phyloP scores from a whole-genome alignment of 2,329 filamentous ascomycete species.

The Talaromyces albobiverticillius region DNA sequence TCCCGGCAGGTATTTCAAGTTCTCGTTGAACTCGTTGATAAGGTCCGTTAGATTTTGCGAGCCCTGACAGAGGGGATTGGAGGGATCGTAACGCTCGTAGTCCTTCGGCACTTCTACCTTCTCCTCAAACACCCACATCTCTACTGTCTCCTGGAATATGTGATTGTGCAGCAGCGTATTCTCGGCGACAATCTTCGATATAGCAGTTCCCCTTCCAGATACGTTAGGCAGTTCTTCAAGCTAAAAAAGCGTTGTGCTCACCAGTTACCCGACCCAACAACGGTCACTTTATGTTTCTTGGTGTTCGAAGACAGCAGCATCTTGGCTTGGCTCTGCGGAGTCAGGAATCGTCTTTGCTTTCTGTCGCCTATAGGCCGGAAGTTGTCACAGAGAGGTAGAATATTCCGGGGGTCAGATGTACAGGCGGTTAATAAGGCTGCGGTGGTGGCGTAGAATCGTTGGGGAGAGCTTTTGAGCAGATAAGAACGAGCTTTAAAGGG shows the following conservation, averaged over 20 bases:
- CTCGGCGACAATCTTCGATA: conserved; percentile 94
- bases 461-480: neutral
- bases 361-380: neutral
- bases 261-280: conserved; percentile 97
- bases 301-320: conserved; percentile 32
- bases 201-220: conserved; percentile 86
- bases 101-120: conserved; percentile 70
- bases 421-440: neutral
- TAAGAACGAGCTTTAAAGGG: neutral
- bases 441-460: conserved; percentile 12
- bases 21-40: conserved; percentile 93
- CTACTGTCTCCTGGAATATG: conserved; percentile 82
- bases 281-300: conserved; percentile 53
- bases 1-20: conserved; percentile 94
- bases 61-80: conserved; percentile 69
- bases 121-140: conserved; percentile 99
- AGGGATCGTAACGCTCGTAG: conserved; percentile 72
- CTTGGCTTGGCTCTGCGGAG: conserved; percentile 17
- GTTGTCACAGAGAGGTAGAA: conserved; percentile 16
- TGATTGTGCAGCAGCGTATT: conserved; percentile 76
- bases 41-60: conserved; percentile 84
- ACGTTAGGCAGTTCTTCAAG: conserved; percentile 57
- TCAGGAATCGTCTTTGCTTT: conserved; percentile 25
- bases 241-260: conserved; percentile 39
- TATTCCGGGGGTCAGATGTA: neutral